Conservation (phyloP, 202 grass and related monocot genomes). For the Eragrostis tef region DNA sequence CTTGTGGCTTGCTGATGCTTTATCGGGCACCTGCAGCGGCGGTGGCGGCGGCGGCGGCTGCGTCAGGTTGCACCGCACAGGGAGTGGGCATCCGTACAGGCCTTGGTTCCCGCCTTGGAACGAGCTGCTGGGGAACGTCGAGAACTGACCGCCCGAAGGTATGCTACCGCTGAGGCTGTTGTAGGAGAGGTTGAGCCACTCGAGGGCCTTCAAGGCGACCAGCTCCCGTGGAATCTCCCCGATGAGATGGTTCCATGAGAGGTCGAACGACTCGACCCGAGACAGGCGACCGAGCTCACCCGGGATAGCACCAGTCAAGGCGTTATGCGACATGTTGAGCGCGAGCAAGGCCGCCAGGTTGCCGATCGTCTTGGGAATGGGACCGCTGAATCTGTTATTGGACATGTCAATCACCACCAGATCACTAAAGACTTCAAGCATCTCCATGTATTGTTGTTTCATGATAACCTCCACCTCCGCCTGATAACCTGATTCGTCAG, state of each 20-base stretch:
- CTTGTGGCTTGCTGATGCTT: too few relatives aligned
- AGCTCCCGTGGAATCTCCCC: constrained; percentile 8
- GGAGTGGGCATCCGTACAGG: background rate
- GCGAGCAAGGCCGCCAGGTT: background rate
- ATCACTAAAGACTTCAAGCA: background rate
- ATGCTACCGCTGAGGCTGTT: constrained; percentile 50
- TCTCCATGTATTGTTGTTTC: background rate
- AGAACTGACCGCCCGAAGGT: constrained; percentile 20
- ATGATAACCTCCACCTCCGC: background rate
- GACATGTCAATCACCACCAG: constrained; percentile 41
- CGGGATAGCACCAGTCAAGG: constrained; percentile 34
- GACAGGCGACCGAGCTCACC: background rate
- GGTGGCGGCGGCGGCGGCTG: too few relatives aligned
- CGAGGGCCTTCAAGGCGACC: background rate
- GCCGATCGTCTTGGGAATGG: constrained; percentile 28
- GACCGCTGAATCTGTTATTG: constrained; percentile 31
- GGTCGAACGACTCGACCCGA: constrained; percentile 41
- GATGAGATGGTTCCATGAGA: constrained; percentile 29
- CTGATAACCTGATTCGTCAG: background rate
- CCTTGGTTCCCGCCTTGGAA: background rate
- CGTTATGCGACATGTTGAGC: constrained; percentile 41
- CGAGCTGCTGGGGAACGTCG: background rate
- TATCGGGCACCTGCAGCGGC: too few relatives aligned
- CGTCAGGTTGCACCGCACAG: background rate
- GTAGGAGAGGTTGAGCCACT: constrained; percentile 39